Conservation (phyloP, 257 asterid genomes). For the Coffea eugenioides region DNA sequence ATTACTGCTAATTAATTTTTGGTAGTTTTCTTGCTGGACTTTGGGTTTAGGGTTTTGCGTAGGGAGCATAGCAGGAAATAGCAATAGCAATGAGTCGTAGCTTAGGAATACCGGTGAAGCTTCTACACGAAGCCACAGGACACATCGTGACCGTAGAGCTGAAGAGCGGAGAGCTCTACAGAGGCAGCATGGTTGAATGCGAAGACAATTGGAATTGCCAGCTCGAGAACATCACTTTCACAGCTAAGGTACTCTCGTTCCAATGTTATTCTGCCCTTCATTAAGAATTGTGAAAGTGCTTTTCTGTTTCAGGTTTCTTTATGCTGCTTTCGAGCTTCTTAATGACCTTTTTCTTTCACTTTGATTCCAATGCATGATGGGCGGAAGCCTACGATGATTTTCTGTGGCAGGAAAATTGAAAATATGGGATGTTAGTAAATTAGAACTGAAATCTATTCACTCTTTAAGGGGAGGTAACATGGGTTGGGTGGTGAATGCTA, state of each 20-base stretch:
- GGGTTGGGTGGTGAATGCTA: no score
- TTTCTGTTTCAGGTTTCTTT: neutral
- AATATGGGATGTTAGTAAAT: no score
- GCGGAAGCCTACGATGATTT: neutral
- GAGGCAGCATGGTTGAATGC: no score
- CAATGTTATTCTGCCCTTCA: neutral
- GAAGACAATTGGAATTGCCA: no score
- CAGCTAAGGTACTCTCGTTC: slow-evolving; percentile 37
- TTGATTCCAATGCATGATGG: neutral
- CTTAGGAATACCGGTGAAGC: slow-evolving; percentile 95
- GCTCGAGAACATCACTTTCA: slow-evolving; percentile 51
- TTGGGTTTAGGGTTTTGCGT: slow-evolving; percentile 18
- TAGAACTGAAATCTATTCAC: no score
- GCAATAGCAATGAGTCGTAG: slow-evolving; percentile 44
- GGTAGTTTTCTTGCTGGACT: neutral
- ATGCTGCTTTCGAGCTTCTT: neutral
- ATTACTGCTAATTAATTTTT: neutral
- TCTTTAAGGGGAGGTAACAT: no score
- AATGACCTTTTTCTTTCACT: neutral
- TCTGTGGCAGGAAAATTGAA: no score
- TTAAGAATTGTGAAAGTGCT: neutral
- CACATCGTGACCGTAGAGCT: no score
- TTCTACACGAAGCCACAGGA: slow-evolving; percentile 28
- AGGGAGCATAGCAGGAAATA: neutral
- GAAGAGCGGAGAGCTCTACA: no score